Base-by-base conservation (phyloP, 768 basidiomycete species). In the Boletus pseudopeckii region DNA sequence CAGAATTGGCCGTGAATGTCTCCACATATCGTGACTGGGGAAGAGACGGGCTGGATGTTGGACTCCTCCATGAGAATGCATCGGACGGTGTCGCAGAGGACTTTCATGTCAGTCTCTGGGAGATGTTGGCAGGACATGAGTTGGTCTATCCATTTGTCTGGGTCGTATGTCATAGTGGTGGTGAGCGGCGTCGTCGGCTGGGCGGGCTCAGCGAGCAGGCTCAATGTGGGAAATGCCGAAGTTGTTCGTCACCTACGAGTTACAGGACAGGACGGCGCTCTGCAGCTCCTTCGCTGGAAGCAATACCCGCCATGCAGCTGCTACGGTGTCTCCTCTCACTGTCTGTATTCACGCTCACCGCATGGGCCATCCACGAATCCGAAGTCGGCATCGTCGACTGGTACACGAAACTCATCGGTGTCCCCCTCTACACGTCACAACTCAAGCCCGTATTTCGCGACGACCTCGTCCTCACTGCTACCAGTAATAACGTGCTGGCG, bases 1-100 rank as follows among this genome's bases (percentile, higher is more conserved):
- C 93, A 98, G 72, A 97, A 97, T 69, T 98, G 96, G 24, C 95
- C 95, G 64, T 98, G 95, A 48, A 98, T 96, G 67, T 98, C 95
- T 30, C 95, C 95, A 65, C 90, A 92, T 59, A 92, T 88, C 30
- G 96, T 98, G 36, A 98, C 96, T 1, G 96, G 96, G 58, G 84
- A 90, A 33, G 90, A 90, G 49, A 99, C 92, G 32, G 95, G 95
- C 66, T 98, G 94, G 52, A 98, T 95, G 68, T 98, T 99, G 51
- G 89, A 93, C 70, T 99, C 96, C 70, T 99, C 96, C 69, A 98
- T 86, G 36, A 97, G 80, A 45, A 95, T 86, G 45, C 86, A 81
- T 47, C 92, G 84, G 20, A 98, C 94, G 55, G 86, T 84, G 53
- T 92, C 83, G 77, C 96, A 98, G 45, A 99, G 84, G 40, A 86